Conservation (phyloP, 176 grass and related monocot species). For the Aegilops umbellulata region DNA sequence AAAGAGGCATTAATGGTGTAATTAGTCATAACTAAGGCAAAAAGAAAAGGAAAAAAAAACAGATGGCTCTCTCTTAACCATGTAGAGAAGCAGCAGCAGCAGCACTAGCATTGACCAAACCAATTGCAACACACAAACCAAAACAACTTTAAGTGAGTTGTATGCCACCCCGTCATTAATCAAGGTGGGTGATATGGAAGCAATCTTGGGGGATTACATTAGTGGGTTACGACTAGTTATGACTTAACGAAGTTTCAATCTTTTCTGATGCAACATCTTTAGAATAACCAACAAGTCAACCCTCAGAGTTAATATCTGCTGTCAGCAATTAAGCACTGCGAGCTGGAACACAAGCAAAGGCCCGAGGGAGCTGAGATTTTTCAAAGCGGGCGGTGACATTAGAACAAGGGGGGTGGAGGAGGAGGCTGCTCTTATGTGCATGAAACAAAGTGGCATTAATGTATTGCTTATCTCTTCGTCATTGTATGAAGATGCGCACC, state of each 20-base stretch:
- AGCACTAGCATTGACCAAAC: conserved; percentile 48
- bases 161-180: conserved; percentile 48
- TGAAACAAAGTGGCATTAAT: conserved; percentile 71
- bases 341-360: conserved; percentile 46
- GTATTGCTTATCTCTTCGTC: conserved; percentile 53
- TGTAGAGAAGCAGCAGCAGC: conserved; percentile 23
- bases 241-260: conserved; percentile 32
- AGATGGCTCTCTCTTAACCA: conserved; percentile 27
- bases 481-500: conserved; percentile 52
- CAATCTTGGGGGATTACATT: conserved; percentile 50
- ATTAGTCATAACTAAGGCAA: conserved; percentile 30
- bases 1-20: conserved; percentile 42
- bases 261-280: conserved; percentile 33
- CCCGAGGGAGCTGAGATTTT: conserved; percentile 40
- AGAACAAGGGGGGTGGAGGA: neutral
- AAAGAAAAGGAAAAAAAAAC: neutral
- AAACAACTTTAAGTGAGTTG: conserved; percentile 63
- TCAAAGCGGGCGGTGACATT: conserved; percentile 31
- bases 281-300: conserved; percentile 62
- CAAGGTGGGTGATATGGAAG: conserved; percentile 43
- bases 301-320: conserved; percentile 55
- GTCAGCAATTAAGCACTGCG: conserved; percentile 60
- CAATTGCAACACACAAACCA: conserved; percentile 57
- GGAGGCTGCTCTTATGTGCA: conserved; percentile 48
- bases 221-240: conserved; percentile 14